Evolutionary conservation across 306 rosid genomes (phyloP).

Genomic region (Vigna mungo): DNA sequence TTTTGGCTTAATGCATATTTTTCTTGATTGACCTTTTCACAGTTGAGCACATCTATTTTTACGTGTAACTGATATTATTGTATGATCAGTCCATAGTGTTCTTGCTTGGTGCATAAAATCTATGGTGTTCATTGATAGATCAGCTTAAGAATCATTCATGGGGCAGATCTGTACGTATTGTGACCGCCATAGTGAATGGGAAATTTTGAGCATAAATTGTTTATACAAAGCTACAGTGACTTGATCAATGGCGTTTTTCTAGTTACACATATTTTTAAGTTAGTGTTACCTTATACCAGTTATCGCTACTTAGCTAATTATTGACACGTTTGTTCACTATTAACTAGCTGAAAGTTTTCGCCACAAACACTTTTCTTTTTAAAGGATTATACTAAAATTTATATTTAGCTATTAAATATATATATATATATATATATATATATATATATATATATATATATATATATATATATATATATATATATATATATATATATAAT

Average conservation of each 20-base stretch:
- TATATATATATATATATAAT: not conserved
- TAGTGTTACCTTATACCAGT: not conserved
- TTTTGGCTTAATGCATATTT: slow-evolving; percentile 22
- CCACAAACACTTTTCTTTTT: not conserved
- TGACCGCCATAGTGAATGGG: not conserved
- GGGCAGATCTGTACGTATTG: not conserved
- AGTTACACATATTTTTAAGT: too few relatives aligned
- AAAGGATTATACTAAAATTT: not conserved
- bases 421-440: too few relatives aligned
- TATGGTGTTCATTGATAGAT: not conserved
- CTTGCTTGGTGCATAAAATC: not conserved
- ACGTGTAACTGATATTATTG: not conserved
- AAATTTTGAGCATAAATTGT: not conserved
- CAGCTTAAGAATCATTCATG: not conserved
- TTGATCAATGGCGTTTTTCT: not conserved
- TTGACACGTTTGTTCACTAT: too few relatives aligned
- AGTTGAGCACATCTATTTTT: not conserved
- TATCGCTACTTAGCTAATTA: not conserved
- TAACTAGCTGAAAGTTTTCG: not conserved
- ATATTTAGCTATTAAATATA: too few relatives aligned
- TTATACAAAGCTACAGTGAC: not conserved
- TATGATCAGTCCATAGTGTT: not conserved
- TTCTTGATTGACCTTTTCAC: not conserved
- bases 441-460: too few relatives aligned
- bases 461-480: too few relatives aligned